These are phyloP conservation scores for Trichosanthes truncata DNA, from an alignment of 306 rosid species.

Conservation along the genomic window DNA sequence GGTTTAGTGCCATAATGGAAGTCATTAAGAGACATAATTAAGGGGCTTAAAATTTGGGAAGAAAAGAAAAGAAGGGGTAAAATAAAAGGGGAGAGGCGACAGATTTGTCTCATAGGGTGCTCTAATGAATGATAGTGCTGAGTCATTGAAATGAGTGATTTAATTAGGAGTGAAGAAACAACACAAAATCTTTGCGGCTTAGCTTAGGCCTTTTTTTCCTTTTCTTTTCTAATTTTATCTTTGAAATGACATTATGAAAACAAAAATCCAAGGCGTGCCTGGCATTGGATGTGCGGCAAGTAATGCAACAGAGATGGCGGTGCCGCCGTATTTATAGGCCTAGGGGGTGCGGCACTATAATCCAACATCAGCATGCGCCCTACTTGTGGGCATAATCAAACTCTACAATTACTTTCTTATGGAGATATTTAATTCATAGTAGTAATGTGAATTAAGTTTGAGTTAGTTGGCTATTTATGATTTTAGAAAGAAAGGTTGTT, in stretches of 20 bases:
- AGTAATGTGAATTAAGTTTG: no score
- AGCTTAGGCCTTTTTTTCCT: neutral
- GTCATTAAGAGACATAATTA: neutral
- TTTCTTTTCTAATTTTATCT: neutral
- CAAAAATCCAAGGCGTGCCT: neutral
- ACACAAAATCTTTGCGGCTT: neutral
- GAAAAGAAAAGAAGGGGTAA: neutral
- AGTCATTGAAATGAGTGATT: neutral
- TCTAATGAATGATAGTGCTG: neutral
- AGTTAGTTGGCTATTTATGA: no score
- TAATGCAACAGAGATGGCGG: no score
- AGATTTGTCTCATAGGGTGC: neutral
- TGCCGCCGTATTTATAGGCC: neutral
- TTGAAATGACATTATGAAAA: neutral
- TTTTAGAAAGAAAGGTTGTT: no score
- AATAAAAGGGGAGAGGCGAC: neutral
- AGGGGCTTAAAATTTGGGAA: neutral
- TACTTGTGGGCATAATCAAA: neutral
- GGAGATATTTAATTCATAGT: no score
- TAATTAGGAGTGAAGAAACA: neutral
- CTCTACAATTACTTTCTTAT: neutral
- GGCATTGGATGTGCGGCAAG: no score
- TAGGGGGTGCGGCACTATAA: neutral
- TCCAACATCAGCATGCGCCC: neutral
- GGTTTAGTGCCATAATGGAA: neutral